Percentiles rank a stretch among this genome's conserved stretches.
Evolutionary conservation across 1,284 basidiomycete genomes (phyloP).

Genomic region (Fomitiporia mediterranea): DNA sequence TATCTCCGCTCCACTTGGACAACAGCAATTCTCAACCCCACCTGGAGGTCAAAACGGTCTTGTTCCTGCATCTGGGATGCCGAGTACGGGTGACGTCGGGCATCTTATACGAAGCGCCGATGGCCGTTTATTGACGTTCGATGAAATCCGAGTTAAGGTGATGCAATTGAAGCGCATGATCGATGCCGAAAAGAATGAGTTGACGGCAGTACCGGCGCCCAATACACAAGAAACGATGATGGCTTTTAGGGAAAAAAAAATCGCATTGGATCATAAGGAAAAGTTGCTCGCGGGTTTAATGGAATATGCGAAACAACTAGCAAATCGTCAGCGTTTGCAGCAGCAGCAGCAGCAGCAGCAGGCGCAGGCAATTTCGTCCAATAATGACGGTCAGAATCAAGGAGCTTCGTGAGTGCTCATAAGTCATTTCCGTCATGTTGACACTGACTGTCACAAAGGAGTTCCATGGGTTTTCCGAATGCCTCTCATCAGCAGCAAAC

Average conservation of each 20-base stretch:
- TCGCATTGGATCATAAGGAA: background rate
- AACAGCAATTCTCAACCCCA: background rate
- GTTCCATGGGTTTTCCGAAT: constrained; percentile 5
- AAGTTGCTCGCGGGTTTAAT: background rate
- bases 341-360: constrained; percentile 8
- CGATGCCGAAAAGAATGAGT: constrained; percentile 4
- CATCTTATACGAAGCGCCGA: constrained; percentile 4
- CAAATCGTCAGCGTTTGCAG: background rate
- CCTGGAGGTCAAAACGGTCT: background rate
- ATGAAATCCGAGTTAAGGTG: constrained; percentile 8
- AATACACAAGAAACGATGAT: background rate
- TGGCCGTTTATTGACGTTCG: constrained; percentile 4
- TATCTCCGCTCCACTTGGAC: background rate
- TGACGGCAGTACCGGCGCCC: background rate
- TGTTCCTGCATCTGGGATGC: background rate
- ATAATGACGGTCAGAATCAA: constrained; percentile 1
- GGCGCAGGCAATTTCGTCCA: background rate
- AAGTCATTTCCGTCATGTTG: background rate
- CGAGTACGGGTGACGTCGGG: background rate
- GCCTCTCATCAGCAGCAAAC: constrained; percentile 4
- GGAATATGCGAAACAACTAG: background rate
- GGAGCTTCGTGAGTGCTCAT: constrained; percentile 4
- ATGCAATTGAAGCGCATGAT: constrained; percentile 7
- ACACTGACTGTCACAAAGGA: background rate
- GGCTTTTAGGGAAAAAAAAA: background rate